Percentiles rank a stretch among this genome's conserved stretches.
These are phyloP conservation scores for Pleurotus djamor DNA, from an alignment of 768 basidiomycete genomes.

Conservation along the genomic window DNA sequence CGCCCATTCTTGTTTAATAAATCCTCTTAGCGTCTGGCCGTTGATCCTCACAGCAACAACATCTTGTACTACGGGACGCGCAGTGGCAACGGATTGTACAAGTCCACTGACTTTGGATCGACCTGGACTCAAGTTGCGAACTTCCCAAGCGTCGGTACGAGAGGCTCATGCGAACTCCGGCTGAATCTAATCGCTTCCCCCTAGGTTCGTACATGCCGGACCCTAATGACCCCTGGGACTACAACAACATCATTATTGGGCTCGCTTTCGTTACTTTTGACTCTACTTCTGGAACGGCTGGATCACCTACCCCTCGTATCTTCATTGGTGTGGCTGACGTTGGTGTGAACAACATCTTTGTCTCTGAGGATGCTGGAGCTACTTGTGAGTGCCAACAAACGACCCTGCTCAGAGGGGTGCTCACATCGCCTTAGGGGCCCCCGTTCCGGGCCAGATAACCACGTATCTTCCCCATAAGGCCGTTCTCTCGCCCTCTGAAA, in stretches of 20 bases:
- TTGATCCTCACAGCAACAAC: constrained; percentile 62
- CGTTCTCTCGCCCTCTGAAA: constrained; percentile 56
- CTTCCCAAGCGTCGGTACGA: constrained; percentile 38
- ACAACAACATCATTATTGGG: constrained; percentile 5
- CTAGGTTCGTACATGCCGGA: no score
- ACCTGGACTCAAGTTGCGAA: constrained; percentile 60
- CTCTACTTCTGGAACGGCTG: constrained; percentile 47
- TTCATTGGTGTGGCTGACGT: constrained; percentile 66
- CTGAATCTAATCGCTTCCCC: no score
- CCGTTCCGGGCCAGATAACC: constrained; percentile 55
- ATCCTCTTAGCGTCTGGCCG: constrained; percentile 44
- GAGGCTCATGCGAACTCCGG: no score
- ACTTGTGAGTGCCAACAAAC: constrained; percentile 38
- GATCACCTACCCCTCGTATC: constrained; percentile 56
- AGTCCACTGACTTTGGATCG: constrained; percentile 55
- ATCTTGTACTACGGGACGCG: constrained; percentile 64
- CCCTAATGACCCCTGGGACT: no score
- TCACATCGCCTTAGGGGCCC: constrained; percentile 36
- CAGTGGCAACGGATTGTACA: constrained; percentile 65
- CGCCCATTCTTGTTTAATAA: not conserved
- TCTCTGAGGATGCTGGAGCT: constrained; percentile 54
- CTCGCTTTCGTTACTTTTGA: constrained; percentile 69
- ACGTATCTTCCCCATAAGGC: constrained; percentile 66
- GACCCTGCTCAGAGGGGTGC: no score
- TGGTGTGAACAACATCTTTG: constrained; percentile 53